A percentile compares a stretch with the other conserved stretches of the same genome.
These are phyloP conservation scores for Naegleria lovaniensis DNA, from an alignment of 208 protist genomes.

Conservation along the genomic window DNA sequence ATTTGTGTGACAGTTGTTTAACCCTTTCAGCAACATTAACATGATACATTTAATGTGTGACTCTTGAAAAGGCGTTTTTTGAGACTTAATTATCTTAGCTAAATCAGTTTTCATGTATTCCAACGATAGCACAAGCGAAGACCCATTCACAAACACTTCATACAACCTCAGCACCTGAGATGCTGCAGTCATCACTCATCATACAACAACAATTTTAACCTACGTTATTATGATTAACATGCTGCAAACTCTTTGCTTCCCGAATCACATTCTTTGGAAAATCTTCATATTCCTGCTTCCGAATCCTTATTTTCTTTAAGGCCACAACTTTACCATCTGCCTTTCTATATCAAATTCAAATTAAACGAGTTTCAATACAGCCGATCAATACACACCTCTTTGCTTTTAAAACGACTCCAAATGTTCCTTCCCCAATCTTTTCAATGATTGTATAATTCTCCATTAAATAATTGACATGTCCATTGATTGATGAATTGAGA, in stretches of 20 bases:
- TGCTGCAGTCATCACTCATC: not conserved
- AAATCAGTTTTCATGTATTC: conserved; percentile 27
- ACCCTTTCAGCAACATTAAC: not conserved
- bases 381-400: not conserved
- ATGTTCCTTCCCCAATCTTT: not conserved
- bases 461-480: not conserved
- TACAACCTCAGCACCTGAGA: not conserved
- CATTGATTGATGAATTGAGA: too few species aligned
- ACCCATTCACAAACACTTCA: conserved; percentile 8
- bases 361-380: too few species aligned
- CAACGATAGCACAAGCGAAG: not conserved
- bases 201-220: not conserved
- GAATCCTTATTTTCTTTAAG: not conserved
- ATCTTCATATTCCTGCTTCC: conserved; percentile 11
- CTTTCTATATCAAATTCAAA: not conserved
- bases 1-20: conserved; percentile 8
- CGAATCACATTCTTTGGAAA: conserved; percentile 2
- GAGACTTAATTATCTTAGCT: not conserved
- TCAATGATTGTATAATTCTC: not conserved
- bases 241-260: not conserved
- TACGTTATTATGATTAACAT: conserved; percentile 14
- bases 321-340: not conserved
- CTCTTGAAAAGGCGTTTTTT: not conserved
- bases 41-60: conserved; percentile 6
- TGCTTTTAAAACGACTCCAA: conserved; percentile 7